A percentile compares a stretch with the other conserved stretches of the same genome.
These are phyloP conservation scores for Saccharum spontaneum DNA, from an alignment of 176 grass and related monocot species.

Conservation along the genomic window DNA sequence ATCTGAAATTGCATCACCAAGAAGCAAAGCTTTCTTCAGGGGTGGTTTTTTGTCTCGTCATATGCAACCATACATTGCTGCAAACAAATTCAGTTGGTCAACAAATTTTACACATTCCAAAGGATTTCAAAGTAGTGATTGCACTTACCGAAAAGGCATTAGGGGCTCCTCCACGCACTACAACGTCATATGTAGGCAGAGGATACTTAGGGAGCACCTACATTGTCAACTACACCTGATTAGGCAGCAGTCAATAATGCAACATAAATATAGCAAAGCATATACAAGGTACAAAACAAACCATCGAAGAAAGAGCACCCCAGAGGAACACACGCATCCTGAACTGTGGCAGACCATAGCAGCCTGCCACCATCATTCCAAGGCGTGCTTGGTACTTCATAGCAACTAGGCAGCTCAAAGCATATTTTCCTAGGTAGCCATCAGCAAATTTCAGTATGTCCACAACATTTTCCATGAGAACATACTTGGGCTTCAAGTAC, in stretches of 20 bases:
- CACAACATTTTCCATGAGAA: conserved; percentile 91
- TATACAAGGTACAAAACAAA: conserved; percentile 26
- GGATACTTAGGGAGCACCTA: conserved; percentile 80
- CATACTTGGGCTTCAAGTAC: conserved; percentile 76
- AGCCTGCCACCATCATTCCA: conserved; percentile 78
- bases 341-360: conserved; percentile 87
- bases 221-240: not conserved
- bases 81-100: not conserved
- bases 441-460: conserved; percentile 88
- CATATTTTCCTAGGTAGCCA: conserved; percentile 72
- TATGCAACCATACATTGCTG: conserved; percentile 84
- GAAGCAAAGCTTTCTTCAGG: conserved; percentile 55
- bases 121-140: not conserved
- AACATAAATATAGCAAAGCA: not conserved
- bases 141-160: conserved; percentile 68
- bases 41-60: conserved; percentile 55
- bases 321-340: conserved; percentile 74
- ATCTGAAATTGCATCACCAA: conserved; percentile 87
- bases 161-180: conserved; percentile 56
- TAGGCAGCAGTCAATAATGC: not conserved
- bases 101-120: not conserved
- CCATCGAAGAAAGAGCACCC: conserved; percentile 76
- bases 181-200: conserved; percentile 77
- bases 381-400: conserved; percentile 81
- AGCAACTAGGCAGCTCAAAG: conserved; percentile 66